Percentiles rank a stretch among this genome's conserved stretches.
These are phyloP conservation scores for Penicillium palitans DNA, from an alignment of 2,329 filamentous ascomycete species.

Conservation along the genomic window DNA sequence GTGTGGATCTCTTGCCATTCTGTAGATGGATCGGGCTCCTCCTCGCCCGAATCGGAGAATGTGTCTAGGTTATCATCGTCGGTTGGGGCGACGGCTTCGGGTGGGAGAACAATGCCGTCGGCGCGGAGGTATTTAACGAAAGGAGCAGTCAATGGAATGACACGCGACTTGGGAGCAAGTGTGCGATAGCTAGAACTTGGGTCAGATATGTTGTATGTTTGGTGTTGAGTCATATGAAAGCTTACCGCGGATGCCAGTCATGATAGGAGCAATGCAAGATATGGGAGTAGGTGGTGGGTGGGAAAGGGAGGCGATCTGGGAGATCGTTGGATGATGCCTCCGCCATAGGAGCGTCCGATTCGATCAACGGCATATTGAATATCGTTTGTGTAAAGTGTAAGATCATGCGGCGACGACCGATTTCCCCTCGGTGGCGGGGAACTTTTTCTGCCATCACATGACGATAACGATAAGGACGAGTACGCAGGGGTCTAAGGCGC, in stretches of 20 bases:
- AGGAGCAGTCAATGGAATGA: conserved; percentile 71
- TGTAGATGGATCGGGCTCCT: conserved; percentile 56
- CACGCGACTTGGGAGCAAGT: conserved; percentile 79
- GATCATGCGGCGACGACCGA: neutral
- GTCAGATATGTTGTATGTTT: conserved; percentile 1
- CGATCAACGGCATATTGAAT: conserved; percentile 33
- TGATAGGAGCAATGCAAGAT: conserved; percentile 95
- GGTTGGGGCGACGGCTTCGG: conserved; percentile 40
- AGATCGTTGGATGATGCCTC: conserved; percentile 20
- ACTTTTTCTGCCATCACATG: conserved; percentile 26
- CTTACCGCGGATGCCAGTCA: conserved; percentile 77
- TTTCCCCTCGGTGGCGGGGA: conserved; percentile 18
- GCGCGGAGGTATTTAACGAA: conserved; percentile 87
- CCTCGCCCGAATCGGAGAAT: conserved; percentile 56
- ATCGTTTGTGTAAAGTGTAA: neutral
- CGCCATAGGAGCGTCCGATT: conserved; percentile 21
- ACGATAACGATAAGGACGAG: conserved; percentile 25
- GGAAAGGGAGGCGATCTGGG: conserved; percentile 62
- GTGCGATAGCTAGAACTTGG: conserved; percentile 64
- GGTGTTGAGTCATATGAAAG: neutral
- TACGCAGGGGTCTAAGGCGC: conserved; percentile 12
- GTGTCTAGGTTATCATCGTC: conserved; percentile 53
- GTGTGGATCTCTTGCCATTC: conserved; percentile 71
- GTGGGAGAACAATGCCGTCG: conserved; percentile 82
- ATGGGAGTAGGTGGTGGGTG: conserved; percentile 79